Percentiles rank a stretch among this genome's conserved stretches.
Evolutionary conservation across 352 stramenopile genomes (phyloP).

Genomic region (Aphanomyces astaci): DNA sequence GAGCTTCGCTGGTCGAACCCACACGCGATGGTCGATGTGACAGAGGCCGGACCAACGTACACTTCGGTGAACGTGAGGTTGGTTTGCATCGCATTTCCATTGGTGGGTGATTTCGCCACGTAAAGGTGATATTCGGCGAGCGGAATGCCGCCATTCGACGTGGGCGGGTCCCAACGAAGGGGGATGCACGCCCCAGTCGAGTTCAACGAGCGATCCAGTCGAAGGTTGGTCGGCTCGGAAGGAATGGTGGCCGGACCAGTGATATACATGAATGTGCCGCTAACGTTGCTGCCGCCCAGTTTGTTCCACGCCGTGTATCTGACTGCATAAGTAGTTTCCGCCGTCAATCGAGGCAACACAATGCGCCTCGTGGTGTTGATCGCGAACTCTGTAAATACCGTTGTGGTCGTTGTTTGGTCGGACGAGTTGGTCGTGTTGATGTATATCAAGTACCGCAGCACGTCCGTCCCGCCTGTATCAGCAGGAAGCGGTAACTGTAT

Average conservation of each 20-base stretch:
- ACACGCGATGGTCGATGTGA: constrained; percentile 36
- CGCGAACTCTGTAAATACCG: neutral
- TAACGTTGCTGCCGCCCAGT: neutral
- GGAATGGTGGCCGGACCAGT: neutral
- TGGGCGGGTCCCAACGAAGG: neutral
- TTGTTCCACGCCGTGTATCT: constrained; percentile 5
- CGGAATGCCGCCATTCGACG: neutral
- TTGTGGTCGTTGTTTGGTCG: neutral
- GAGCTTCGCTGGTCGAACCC: constrained; percentile 40
- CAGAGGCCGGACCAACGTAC: constrained; percentile 21
- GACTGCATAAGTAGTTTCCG: neutral
- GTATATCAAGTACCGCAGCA: neutral
- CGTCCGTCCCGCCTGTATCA: neutral
- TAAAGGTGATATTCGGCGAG: neutral
- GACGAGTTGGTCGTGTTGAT: constrained; percentile 11
- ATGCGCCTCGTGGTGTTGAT: neutral
- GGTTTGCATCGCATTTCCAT: neutral
- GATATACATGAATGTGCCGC: neutral
- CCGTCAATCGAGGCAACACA: neutral
- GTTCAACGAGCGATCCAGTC: neutral
- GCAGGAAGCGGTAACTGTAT: neutral
- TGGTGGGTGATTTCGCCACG: neutral
- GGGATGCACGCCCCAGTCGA: constrained; percentile 2
- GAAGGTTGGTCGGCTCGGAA: neutral
- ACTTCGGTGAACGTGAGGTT: constrained; percentile 24